Base-by-base conservation (phyloP, 192 early-diverging fungal genomes). In the Gigaspora rosea region DNA sequence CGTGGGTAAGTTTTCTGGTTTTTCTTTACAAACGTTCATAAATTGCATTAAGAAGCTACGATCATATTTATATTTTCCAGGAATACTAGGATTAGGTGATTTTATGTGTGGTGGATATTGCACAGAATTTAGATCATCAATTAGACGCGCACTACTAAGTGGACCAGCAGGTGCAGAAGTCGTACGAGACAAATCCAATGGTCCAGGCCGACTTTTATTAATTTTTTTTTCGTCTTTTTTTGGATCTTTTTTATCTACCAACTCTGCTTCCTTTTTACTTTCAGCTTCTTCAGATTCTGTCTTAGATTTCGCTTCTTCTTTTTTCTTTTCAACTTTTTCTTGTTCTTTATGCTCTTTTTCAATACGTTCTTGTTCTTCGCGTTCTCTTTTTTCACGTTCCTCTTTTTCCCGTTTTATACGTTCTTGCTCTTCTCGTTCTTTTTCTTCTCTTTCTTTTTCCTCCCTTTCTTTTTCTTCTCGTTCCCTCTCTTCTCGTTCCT, bases 41-140 rank as follows among this genome's bases (percentile, higher is more conserved):
- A 95, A 95, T 78, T 90, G 90, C 85, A 93, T 86, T 79, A 97
- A 85, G 82, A 97, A 97, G 71, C 84, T 89, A 36, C 86, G 85
- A 56, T 89, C 85, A 73, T 94, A 95, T 73, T 86, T 85, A 76
- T 90, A 90, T 61, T 90, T 91, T 62, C 89, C 87, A 36, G 80
- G 88, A 7, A 88, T 86, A 16, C 80, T 69, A 1, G 77, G 63
- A 22, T 86, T 80, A 27, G 89, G 91, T 41, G 88, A 86, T 65
- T 87, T 86, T 36, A 91, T 83, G 66, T 81, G 68, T 22, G 84
- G 73, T 62, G 85, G 86, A 63, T 87, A 89, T 52, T 59, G 54
- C 33, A 88, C 81, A 13, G 81, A 58, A 49, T 58, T 78, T 56
- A 82, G 79, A 58, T 91, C 85, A 64, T 83, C 86, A 48, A 89